phyloP scores from a whole-genome alignment of 1,139 yeast genomes.

The Kazachstania sp. region DNA sequence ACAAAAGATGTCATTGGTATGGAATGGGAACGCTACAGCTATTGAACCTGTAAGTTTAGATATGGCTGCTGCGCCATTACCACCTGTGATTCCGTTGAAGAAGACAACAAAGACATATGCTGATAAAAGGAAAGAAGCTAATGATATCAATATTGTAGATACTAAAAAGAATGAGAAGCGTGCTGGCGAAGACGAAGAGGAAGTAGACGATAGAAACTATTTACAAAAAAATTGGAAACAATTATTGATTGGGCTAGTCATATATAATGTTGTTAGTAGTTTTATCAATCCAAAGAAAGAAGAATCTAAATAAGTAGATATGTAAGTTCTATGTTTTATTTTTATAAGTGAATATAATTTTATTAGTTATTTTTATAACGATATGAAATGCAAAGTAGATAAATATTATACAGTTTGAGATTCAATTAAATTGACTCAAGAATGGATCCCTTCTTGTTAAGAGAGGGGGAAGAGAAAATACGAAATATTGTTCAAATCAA shows the following conservation, averaged over 20 bases:
- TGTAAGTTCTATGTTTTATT: not conserved
- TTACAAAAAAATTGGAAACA: slow-evolving; percentile 28
- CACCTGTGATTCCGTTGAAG: slow-evolving; percentile 20
- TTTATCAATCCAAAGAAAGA: not conserved
- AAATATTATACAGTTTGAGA: not conserved
- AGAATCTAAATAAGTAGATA: not conserved
- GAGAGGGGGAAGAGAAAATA: not conserved
- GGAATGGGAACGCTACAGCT: slow-evolving; percentile 12
- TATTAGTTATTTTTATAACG: not conserved
- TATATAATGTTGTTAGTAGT: slow-evolving; percentile 15
- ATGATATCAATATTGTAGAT: too few species aligned
- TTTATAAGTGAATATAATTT: not conserved
- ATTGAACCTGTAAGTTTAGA: slow-evolving; percentile 11
- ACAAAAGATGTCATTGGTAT: slow-evolving; percentile 15
- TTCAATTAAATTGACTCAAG: too few species aligned
- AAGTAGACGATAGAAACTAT: slow-evolving; percentile 18
- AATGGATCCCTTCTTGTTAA: not conserved
- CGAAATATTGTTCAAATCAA: not conserved
- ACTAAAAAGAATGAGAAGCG: slow-evolving; percentile 10
- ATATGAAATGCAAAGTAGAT: not conserved
- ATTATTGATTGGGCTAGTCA: slow-evolving; percentile 21
- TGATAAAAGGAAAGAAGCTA: slow-evolving; percentile 18
- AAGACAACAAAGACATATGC: slow-evolving; percentile 29
- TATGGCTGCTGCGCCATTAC: slow-evolving; percentile 17
- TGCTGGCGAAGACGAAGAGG: slow-evolving; percentile 14